Base-by-base conservation (phyloP, 1,284 basidiomycete species). In the Mrakiaceae sp. region DNA sequence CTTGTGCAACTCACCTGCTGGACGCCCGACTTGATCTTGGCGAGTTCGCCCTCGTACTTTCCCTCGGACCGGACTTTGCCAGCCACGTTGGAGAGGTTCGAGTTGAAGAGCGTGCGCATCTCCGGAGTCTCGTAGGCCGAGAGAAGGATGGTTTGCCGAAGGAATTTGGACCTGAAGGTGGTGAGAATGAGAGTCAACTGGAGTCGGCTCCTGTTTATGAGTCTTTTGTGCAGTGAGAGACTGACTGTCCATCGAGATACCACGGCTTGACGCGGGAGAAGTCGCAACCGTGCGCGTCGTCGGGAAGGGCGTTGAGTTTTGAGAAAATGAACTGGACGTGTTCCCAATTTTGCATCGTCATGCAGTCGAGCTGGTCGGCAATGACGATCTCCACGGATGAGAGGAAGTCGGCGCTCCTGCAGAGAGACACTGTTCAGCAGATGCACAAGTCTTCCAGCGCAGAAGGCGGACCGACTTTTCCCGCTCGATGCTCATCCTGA, bases 331-430 rank as follows among this genome's bases (percentile, higher is more conserved):
- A 96, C 90, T 97, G 88, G 14, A 95, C 81, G 74, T 98, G 95
- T 61, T 98, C 93, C 96, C 96, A 98, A 72, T 98, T 98, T 78
- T 98, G 95, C 96, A 98, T 98, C 6, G 85, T 82, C 73, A 98
- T 82, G 2, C 89, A 87, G 73, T 98, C 93, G 78, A 90, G 81
- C 71, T 98, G 93, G 74, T 98, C 96, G 8, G 89, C 81, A n/a
- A 98, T 77, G n/a, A 91, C 76, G 12, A 98, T 78, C 75, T 99
- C 96, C 68, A 99, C 89, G 3, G 90, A 95, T 3, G 90, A 90
- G 60, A 99, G 79, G 74, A 95, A 91, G 76, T 98, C 95, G 5
- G 84, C 84, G 69, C 82, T 87, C 71, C 88, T 90, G 70, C 5
- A 44, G 56, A 42, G 7, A 57, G n/a, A 49, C 10, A 43, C 12